These are phyloP conservation scores for Cryptococcus jaspeensis DNA, from an alignment of 1,284 basidiomycete species.

Conservation along the genomic window DNA sequence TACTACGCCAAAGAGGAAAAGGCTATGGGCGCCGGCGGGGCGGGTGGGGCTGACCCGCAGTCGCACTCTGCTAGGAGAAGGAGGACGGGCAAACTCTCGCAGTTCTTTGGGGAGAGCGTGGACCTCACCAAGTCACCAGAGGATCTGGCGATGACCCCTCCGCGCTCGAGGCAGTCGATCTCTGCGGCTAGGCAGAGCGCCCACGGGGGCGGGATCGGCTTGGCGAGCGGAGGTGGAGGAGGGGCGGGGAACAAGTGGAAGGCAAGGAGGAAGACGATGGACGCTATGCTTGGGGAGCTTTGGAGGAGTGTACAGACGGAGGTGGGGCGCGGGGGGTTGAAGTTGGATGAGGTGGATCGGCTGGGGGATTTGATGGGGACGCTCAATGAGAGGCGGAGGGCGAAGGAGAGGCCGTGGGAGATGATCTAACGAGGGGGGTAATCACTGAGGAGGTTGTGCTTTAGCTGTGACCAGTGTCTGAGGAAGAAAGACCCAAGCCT, in stretches of 20 bases:
- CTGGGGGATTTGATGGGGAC: slow-evolving; percentile 29
- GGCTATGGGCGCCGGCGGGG: not conserved
- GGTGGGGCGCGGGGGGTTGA: slow-evolving; percentile 16
- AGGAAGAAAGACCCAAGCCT: too few species aligned
- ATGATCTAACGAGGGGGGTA: slow-evolving; percentile 64
- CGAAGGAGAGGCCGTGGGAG: slow-evolving; percentile 49
- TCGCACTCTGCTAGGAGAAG: slow-evolving; percentile 14
- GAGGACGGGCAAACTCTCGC: slow-evolving; percentile 28
- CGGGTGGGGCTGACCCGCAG: not conserved
- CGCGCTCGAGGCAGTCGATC: not conserved
- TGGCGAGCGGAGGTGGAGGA: not conserved
- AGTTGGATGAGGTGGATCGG: slow-evolving; percentile 14
- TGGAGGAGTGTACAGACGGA: slow-evolving; percentile 33
- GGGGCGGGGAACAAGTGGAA: slow-evolving; percentile 3
- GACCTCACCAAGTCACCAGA: slow-evolving; percentile 14
- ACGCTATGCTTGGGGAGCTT: slow-evolving; percentile 36
- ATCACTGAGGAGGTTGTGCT: too few species aligned
- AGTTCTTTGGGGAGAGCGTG: slow-evolving; percentile 34
- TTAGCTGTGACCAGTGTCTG: too few species aligned
- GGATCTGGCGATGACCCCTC: not conserved
- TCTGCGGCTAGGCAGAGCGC: not conserved
- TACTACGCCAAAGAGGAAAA: not conserved
- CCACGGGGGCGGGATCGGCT: too few species aligned
- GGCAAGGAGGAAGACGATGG: slow-evolving; percentile 28
- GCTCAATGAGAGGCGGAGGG: slow-evolving; percentile 10